These are phyloP conservation scores for Jatropha podagrica DNA, from an alignment of 441 rosid genomes.

Conservation along the genomic window DNA sequence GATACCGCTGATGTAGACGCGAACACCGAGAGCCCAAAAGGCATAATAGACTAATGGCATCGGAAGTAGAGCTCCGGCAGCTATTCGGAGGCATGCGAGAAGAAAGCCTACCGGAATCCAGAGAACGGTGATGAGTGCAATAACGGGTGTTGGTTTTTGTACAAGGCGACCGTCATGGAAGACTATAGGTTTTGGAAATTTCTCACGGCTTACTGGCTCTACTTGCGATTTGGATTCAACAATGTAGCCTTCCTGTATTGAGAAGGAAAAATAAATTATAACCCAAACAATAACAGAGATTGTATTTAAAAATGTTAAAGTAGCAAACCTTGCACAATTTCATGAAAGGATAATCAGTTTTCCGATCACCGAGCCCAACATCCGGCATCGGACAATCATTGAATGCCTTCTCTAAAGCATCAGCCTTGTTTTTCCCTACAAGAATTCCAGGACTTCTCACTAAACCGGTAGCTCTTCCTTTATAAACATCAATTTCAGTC, in stretches of 20 bases:
- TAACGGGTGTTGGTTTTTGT: constrained; percentile 43
- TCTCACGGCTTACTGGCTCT: constrained; percentile 24
- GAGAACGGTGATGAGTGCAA: constrained; percentile 34
- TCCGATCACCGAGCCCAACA: constrained; percentile 47
- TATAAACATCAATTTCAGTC: constrained; percentile 36
- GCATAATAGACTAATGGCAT: constrained; percentile 42
- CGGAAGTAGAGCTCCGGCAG: constrained; percentile 43
- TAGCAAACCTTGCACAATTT: constrained; percentile 40
- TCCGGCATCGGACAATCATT: constrained; percentile 23
- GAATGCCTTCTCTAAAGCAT: constrained; percentile 33
- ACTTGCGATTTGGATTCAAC: constrained; percentile 27
- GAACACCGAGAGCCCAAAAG: constrained; percentile 44
- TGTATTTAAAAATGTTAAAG: not conserved
- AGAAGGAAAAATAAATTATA: too few relatives aligned
- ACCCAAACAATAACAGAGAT: too few relatives aligned
- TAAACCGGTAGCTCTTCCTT: constrained; percentile 45
- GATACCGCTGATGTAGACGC: constrained; percentile 52
- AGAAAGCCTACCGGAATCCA: constrained; percentile 51
- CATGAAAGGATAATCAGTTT: constrained; percentile 43
- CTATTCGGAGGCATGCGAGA: constrained; percentile 43
- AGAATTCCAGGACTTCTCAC: constrained; percentile 40
- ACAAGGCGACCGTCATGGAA: constrained; percentile 64
- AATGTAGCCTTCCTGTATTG: constrained; percentile 36
- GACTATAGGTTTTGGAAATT: constrained; percentile 43
- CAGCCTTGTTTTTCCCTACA: constrained; percentile 44